Conservation (phyloP, 495 filamentous ascomycete genomes). For the Chaetomium fimeti region DNA sequence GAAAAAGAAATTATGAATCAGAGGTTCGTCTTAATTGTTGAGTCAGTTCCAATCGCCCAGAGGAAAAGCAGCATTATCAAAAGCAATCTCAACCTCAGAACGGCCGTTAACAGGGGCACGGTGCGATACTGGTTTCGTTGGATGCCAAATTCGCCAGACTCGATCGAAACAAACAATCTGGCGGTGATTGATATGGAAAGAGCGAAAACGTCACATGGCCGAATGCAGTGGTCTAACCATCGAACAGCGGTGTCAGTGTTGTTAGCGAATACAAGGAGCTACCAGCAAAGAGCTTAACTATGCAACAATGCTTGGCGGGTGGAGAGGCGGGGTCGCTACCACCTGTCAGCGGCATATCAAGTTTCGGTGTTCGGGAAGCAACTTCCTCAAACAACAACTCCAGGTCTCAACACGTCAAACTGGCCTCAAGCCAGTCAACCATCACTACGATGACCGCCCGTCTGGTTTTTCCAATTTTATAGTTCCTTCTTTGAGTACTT, state of each 20-base stretch:
- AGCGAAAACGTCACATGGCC: slow-evolving; percentile 19
- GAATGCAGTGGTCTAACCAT: slow-evolving; percentile 7
- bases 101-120: too few species aligned
- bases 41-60: too few species aligned
- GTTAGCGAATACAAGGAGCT: not conserved
- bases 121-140: too few species aligned
- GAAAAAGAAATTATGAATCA: too few species aligned
- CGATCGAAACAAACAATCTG: not conserved
- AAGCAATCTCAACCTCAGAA: too few species aligned
- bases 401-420: slow-evolving; percentile 13
- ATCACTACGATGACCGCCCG: slow-evolving; percentile 9
- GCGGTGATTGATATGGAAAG: not conserved
- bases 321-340: slow-evolving; percentile 4
- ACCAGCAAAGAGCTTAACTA: not conserved
- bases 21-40: too few species aligned
- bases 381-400: not conserved
- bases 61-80: too few species aligned
- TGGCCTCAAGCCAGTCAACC: slow-evolving; percentile 16
- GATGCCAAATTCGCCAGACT: too few species aligned
- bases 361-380: not conserved
- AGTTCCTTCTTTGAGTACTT: slow-evolving; percentile 12
- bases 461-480: slow-evolving; percentile 5
- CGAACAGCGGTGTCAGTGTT: not conserved
- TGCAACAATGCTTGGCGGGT: too few species aligned
- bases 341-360: not conserved